phyloP scores from a whole-genome alignment of 75 land plant species.

The Selaginella moellendorffii region DNA sequence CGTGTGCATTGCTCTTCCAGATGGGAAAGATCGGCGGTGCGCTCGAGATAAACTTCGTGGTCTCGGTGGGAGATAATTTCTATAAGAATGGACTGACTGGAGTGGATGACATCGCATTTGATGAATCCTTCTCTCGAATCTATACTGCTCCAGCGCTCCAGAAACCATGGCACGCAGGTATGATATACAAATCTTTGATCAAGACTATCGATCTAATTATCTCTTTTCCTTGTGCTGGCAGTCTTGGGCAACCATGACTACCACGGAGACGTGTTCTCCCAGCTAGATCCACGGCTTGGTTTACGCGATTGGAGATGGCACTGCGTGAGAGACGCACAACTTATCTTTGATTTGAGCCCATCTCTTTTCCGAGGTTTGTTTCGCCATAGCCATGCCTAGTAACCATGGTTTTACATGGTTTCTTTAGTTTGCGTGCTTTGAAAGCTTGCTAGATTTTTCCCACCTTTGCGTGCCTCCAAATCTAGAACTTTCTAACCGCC shows the following conservation, averaged over 20 bases:
- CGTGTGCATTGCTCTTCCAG: background rate
- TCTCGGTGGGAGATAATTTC: slow-evolving; percentile 15
- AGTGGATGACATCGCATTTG: slow-evolving; percentile 10
- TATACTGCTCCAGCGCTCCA: slow-evolving; percentile 13
- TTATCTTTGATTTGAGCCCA: background rate
- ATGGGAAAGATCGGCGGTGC: slow-evolving; percentile 15
- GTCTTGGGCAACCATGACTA: slow-evolving; percentile 86
- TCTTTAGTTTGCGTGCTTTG: too few species aligned
- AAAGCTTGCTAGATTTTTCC: too few species aligned
- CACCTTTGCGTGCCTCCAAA: too few species aligned
- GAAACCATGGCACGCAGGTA: slow-evolving; percentile 14
- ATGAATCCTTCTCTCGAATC: slow-evolving; percentile 6
- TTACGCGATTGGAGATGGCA: slow-evolving; percentile 38
- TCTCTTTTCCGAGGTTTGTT: background rate
- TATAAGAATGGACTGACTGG: slow-evolving; percentile 12
- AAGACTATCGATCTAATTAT: background rate
- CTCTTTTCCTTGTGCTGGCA: slow-evolving; percentile 22
- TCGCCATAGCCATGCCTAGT: too few species aligned
- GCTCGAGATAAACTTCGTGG: slow-evolving; percentile 3
- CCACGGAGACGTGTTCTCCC: slow-evolving; percentile 52
- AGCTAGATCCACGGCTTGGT: slow-evolving; percentile 35
- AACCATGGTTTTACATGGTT: too few species aligned
- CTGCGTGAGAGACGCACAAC: slow-evolving; percentile 26
- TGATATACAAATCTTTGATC: background rate
- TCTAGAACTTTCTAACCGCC: too few species aligned